Evolutionary conservation across 345 rosid species (phyloP).

Genomic region (Trapa bicornis): DNA sequence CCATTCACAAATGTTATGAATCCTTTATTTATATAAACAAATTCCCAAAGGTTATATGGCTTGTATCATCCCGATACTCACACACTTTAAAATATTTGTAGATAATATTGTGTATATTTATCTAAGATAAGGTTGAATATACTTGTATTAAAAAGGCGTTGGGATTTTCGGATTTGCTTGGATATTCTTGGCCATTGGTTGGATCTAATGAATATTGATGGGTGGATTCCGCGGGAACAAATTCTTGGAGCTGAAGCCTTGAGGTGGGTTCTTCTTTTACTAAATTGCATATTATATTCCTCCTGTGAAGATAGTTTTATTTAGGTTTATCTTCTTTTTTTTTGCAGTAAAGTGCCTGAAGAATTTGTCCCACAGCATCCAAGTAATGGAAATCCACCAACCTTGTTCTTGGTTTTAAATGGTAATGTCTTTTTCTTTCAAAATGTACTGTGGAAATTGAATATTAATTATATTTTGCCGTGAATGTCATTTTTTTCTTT

Average conservation of each 20-base stretch:
- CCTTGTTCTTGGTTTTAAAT: conserved; percentile 63
- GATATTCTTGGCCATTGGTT: conserved; percentile 94
- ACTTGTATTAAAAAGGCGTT: conserved; percentile 50
- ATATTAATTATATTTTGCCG: neutral
- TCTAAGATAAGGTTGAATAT: conserved; percentile 3
- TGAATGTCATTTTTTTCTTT: neutral
- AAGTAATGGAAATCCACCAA: conserved; percentile 87
- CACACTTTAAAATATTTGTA: neutral
- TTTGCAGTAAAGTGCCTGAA: conserved; percentile 71
- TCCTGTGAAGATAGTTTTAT: conserved; percentile 4
- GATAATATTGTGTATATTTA: neutral
- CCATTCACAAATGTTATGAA: neutral
- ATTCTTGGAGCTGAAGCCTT: conserved; percentile 86
- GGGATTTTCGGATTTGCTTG: conserved; percentile 72
- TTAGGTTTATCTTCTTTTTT: conserved; percentile 6
- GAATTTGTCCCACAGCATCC: conserved; percentile 73
- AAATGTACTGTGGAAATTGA: neutral
- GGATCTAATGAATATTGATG: conserved; percentile 82
- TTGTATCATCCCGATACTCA: neutral
- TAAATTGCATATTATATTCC: neutral
- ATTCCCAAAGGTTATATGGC: neutral
- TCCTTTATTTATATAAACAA: neutral
- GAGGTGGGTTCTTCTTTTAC: conserved; percentile 31
- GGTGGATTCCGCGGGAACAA: conserved; percentile 98
- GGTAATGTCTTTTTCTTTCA: conserved; percentile 30